phyloP scores from a whole-genome alignment of 2,329 filamentous ascomycete species.

The Ophiostoma australiae region DNA sequence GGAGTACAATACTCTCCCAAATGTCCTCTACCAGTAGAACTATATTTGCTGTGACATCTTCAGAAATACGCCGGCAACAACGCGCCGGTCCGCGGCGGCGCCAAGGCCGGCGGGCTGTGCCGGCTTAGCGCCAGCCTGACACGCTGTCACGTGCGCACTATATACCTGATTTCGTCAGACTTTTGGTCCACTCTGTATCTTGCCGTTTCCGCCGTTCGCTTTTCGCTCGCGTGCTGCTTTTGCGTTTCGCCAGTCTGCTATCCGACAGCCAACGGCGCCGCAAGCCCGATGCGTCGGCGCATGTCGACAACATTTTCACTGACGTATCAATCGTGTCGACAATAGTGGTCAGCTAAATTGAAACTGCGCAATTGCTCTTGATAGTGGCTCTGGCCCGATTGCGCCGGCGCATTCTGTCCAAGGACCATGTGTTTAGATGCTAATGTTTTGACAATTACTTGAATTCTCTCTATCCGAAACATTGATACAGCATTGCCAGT shows the following conservation, averaged over 20 bases:
- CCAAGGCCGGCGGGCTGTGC: slow-evolving; percentile 15
- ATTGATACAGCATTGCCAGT: neutral
- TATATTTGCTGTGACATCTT: neutral
- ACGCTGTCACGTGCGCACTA: slow-evolving; percentile 27
- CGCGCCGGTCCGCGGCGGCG: slow-evolving; percentile 23
- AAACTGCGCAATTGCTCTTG: neutral
- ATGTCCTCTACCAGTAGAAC: neutral
- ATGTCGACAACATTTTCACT: neutral
- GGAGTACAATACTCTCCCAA: neutral
- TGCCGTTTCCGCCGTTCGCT: neutral
- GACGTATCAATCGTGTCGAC: neutral
- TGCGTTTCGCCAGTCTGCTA: neutral
- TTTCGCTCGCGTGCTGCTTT: no score
- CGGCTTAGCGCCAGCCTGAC: slow-evolving; percentile 23
- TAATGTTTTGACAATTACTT: no score
- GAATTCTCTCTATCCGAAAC: no score
- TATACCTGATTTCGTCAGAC: neutral
- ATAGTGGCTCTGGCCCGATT: neutral
- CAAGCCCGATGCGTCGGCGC: neutral
- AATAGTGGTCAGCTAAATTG: neutral
- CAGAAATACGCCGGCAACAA: neutral
- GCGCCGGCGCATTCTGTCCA: neutral
- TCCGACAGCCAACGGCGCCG: neutral
- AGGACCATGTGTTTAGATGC: no score
- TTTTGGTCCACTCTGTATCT: neutral